phyloP scores from a whole-genome alignment of 2,329 filamentous ascomycete genomes.

The Ceratocystis smalleyi region DNA sequence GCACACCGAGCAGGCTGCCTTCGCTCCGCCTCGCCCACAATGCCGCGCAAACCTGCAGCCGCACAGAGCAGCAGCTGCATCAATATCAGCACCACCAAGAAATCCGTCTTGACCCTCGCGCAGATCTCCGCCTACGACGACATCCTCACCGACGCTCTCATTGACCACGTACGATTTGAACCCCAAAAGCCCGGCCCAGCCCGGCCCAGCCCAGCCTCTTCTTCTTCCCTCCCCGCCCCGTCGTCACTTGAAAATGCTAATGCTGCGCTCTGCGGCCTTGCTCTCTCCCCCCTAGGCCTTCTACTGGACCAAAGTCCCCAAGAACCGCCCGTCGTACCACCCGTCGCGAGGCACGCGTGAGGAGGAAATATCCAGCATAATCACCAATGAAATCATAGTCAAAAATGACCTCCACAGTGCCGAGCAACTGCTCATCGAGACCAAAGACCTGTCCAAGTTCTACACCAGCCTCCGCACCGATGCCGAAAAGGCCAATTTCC shows the following conservation, averaged over 20 bases:
- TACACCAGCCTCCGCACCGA: slow-evolving; percentile 50
- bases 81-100: slow-evolving; percentile 29
- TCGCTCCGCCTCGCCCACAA: not conserved
- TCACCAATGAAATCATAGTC: slow-evolving; percentile 54
- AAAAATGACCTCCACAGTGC: slow-evolving; percentile 55
- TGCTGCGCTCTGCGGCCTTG: not conserved
- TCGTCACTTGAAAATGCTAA: slow-evolving; percentile 18
- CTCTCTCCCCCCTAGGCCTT: slow-evolving; percentile 46
- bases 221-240: slow-evolving; percentile 3
- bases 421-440: slow-evolving; percentile 54
- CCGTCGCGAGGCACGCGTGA: slow-evolving; percentile 63
- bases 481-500: slow-evolving; percentile 76
- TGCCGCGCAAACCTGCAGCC: slow-evolving; percentile 6
- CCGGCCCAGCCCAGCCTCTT: not conserved
- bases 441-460: slow-evolving; percentile 61
- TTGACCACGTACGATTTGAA: slow-evolving; percentile 64
- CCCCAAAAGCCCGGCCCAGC: not conserved
- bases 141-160: slow-evolving; percentile 81
- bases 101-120: slow-evolving; percentile 63
- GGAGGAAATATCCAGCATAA: slow-evolving; percentile 44
- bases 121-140: slow-evolving; percentile 92
- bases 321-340: slow-evolving; percentile 78
- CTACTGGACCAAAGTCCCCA: slow-evolving; percentile 93
- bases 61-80: not conserved
- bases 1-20: not conserved